Percentiles rank a stretch among this genome's conserved stretches.
Conservation (phyloP, 768 basidiomycete genomes). For the Rhodotorula kratochvilovae region DNA sequence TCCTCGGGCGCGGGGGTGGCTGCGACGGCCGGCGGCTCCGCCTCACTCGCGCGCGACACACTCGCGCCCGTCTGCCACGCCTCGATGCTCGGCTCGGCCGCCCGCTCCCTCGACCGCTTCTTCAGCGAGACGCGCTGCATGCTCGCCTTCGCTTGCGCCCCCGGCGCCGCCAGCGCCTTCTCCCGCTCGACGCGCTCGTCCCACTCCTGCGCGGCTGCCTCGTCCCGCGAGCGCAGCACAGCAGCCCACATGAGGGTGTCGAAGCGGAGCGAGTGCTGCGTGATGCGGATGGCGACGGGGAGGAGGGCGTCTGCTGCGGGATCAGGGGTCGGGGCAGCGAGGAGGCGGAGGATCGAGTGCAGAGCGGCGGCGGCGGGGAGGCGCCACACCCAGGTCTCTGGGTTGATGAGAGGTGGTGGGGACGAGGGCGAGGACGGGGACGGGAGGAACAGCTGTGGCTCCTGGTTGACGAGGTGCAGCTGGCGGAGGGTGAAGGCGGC, state of each 20-base stretch:
- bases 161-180: not conserved
- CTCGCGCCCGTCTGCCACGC: not conserved
- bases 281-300: slow-evolving; percentile 27
- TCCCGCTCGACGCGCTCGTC: slow-evolving; percentile 1
- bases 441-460: slow-evolving; percentile 16
- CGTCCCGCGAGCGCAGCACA: not conserved
- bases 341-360: slow-evolving; percentile 23
- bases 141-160: not conserved
- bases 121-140: not conserved
- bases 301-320: slow-evolving; percentile 6
- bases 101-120: not conserved
- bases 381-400: slow-evolving; percentile 31
- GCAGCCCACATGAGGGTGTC: slow-evolving; percentile 28
- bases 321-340: not conserved
- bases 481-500: slow-evolving; percentile 36
- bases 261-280: slow-evolving; percentile 25
- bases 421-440: not conserved
- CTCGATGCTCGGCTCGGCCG: not conserved
- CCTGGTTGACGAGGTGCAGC: slow-evolving; percentile 28
- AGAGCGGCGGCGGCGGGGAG: slow-evolving; percentile 25
- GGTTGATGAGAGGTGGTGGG: not conserved
- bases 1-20: not conserved
- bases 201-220: slow-evolving; percentile 5
- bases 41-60: too few relatives aligned
- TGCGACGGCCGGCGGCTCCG: not conserved